Evolutionary conservation across 139 green algal genomes (phyloP).

Genomic region (Coccomyxa sp.): DNA sequence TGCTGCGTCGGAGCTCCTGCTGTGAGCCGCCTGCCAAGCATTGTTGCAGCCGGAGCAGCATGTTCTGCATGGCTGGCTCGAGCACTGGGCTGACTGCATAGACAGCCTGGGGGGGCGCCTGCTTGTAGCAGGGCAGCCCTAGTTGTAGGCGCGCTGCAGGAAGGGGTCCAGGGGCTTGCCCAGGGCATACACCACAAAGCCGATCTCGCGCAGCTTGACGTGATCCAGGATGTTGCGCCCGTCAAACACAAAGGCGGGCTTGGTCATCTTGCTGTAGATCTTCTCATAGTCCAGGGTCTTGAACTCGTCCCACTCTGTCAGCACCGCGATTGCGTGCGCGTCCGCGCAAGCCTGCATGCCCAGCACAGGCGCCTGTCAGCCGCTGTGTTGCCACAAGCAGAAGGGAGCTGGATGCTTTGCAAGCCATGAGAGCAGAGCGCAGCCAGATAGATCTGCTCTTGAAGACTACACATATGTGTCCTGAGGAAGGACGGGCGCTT

Average conservation of each 20-base stretch:
- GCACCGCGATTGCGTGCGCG: constrained; percentile 82
- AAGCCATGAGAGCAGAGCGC: no score
- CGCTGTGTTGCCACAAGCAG: no score
- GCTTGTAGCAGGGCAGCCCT: not conserved
- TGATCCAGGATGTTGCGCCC: constrained; percentile 96
- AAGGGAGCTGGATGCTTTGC: no score
- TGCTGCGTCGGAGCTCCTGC: no score
- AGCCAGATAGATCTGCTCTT: no score
- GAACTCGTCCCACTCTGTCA: constrained; percentile 99
- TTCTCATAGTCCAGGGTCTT: constrained; percentile 72
- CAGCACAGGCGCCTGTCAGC: no score
- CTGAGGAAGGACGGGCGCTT: no score
- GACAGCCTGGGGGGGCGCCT: not conserved
- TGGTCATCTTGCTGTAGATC: constrained; percentile 88
- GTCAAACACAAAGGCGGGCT: constrained; percentile 99
- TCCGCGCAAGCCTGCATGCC: constrained; percentile 34
- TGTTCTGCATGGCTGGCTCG: no score
- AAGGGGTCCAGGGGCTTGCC: constrained; percentile 98
- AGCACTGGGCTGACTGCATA: not conserved
- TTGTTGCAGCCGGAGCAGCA: no score
- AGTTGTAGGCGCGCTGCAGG: constrained; percentile 61
- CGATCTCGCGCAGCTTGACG: constrained; percentile 83
- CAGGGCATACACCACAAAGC: constrained; percentile 97
- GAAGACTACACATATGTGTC: no score
- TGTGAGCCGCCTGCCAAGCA: no score